Evolutionary conservation across 331 rosid species (phyloP), one percentile per base, ranked within the genome.

Genomic region (Rosa hybrid): DNA sequence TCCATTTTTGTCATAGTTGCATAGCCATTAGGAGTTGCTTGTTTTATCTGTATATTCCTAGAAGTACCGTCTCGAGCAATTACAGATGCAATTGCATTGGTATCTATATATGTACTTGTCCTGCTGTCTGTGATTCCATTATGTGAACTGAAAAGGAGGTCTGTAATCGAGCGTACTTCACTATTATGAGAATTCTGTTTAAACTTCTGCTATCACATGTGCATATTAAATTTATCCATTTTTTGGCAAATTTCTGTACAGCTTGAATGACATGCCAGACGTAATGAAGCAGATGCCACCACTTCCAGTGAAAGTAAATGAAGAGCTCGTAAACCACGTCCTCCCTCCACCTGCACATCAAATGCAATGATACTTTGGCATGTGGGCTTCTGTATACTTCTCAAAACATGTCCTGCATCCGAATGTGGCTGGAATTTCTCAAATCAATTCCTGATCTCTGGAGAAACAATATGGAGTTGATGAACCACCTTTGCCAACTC

Each of bases 231-330:
- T 48, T 59, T 44, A 21, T 69, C 18, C 34, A 50, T 69, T 27
- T 71, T 49, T 59, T 38, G 10, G 51, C 72, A 45, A 51, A 17
- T 53, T 57, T 49, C 44, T 77, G n/a, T 71, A 44, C 89, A 93
- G 98, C 64, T 81, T 90, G 83, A 87, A 81, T 39, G 97, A 96
- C 84, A 79, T 79, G 48, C 97, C 99, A 2, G 96, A 90, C 56
- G 93, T 91, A 79, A 93, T 96, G 99, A 96, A 96, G 92, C 96
- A 96, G 86, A 93, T 93, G 99, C 97, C 97, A 2, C 94, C 97
- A 6, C 94, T 93, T 82, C 96, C 98, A 0, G 94, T 87, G 88
- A 96, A 96, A 88, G 81, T 96, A 86, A 91, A 96, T 65, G 98
- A 91, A n/a, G 99, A 93, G 78, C 88, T 96, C 44, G 94, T 94